Conservation (phyloP, 371 early-diverging fungal genomes). For the Mortierella sp. region DNA sequence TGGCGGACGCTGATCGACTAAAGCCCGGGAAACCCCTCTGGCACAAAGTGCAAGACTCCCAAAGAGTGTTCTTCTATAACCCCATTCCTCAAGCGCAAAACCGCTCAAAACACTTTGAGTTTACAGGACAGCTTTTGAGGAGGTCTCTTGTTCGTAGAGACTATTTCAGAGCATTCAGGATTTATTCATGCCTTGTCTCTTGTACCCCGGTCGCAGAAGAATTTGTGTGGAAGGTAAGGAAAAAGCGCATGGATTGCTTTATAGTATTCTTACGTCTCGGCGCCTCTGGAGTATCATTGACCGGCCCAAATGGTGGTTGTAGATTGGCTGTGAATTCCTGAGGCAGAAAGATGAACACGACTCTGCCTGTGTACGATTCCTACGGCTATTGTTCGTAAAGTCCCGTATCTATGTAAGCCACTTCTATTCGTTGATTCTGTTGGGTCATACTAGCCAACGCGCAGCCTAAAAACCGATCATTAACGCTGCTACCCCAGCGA, state of each 20-base stretch:
- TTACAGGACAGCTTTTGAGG: constrained; percentile 27
- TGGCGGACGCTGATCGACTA: no score
- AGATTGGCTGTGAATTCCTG: constrained; percentile 43
- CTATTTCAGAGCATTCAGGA: constrained; percentile 27
- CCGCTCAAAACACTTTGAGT: constrained; percentile 20
- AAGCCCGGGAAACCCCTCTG: no score
- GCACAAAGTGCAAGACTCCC: constrained; percentile 2
- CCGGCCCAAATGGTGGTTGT: neutral
- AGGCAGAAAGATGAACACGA: constrained; percentile 34
- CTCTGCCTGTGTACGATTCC: constrained; percentile 25
- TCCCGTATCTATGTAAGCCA: constrained; percentile 21
- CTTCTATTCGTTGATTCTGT: neutral
- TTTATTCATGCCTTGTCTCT: constrained; percentile 18
- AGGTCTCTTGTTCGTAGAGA: constrained; percentile 25
- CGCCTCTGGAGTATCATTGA: neutral
- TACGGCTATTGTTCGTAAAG: constrained; percentile 22
- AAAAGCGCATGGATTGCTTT: neutral
- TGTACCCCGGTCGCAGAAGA: constrained; percentile 10
- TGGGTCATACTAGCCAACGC: no score
- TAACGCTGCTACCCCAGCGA: constrained; percentile 16
- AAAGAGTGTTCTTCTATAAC: constrained; percentile 9
- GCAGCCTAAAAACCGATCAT: no score
- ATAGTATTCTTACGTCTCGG: neutral
- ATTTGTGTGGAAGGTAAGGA: constrained; percentile 42
- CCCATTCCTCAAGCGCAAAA: neutral